Conservation (phyloP, 169 alveolate species). For the Plasmodium gonderi region DNA sequence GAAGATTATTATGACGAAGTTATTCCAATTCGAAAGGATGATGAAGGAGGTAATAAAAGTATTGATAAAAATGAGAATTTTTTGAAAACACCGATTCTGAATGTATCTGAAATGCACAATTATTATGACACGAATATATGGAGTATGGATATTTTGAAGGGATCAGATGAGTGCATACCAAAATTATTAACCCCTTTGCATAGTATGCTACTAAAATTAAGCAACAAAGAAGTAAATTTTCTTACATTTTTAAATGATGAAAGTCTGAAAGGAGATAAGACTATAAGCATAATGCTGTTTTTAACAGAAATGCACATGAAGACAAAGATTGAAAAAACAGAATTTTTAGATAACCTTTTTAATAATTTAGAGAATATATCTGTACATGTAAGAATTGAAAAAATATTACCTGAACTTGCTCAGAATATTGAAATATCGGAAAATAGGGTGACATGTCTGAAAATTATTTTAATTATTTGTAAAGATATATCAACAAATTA, state of each 20-base stretch:
- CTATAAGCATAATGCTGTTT: constrained; percentile 76
- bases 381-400: constrained; percentile 72
- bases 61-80: neutral
- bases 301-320: constrained; percentile 80
- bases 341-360: constrained; percentile 76
- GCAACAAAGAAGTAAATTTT: constrained; percentile 51
- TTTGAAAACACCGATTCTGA: neutral
- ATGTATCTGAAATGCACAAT: neutral
- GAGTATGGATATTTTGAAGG: neutral
- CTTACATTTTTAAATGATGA: constrained; percentile 64
- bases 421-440: constrained; percentile 59
- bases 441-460: constrained; percentile 34
- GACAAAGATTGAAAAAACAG: constrained; percentile 61
- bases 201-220: constrained; percentile 29
- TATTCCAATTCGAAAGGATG: neutral
- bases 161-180: constrained; percentile 1
- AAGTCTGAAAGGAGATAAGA: constrained; percentile 50
- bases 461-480: constrained; percentile 31
- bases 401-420: constrained; percentile 56
- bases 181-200: neutral
- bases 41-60: neutral
- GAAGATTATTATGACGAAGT: neutral
- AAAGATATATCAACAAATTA: constrained; percentile 22
- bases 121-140: neutral
- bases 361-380: constrained; percentile 70